Evolutionary conservation across 1,139 yeast genomes (phyloP), one percentile per base, ranked within the genome.

Genomic region (Pichia sp.): DNA sequence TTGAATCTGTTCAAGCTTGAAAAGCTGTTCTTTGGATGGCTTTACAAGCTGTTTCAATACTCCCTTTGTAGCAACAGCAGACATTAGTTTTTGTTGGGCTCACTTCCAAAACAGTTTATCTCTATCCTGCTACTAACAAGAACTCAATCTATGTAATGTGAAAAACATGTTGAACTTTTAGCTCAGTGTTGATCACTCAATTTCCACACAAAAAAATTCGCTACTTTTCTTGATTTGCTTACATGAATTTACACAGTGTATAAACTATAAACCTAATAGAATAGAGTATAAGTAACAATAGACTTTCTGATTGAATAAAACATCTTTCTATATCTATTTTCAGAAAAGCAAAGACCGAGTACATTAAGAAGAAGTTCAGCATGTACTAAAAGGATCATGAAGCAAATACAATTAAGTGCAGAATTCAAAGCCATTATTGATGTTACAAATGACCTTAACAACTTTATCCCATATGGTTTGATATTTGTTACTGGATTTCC

Each of bases 1-100:
- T 50, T 78, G 77, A 35, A 80, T 66, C 63, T 80, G 71, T 48
- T 76, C 69, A 39, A 82, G 69, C 60, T 77, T 74, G 49, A 69
- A 64, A 23, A 82, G 68, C 58, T 84, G 74, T 6, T 42, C 34
- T 29, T 40, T 42, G 4, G 46, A 39, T 24, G 51, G 51, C 10
- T 46, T 40, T 20, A 27, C 35, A 3, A 48, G 28, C 4, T 30
- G 30, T n/a, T 45, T 46, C 2, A 42, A 20, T 2, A 40, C 40
- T 30, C 37, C 28, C 22, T 39, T 44, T 8, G 36, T 43, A n/a
- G 33, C 47, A 42, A 37, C 46, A 16, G 45, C 22, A 25, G 51
- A 48, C 51, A 48, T 47, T 16, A 16, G 30, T 2, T 26, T 37
- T n/a, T 22, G 11, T 12, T 7, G 25, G 6, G 30, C 12, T 8